Conservation (phyloP, 345 rosid genomes). For the Euphorbia pulcherrima region DNA sequence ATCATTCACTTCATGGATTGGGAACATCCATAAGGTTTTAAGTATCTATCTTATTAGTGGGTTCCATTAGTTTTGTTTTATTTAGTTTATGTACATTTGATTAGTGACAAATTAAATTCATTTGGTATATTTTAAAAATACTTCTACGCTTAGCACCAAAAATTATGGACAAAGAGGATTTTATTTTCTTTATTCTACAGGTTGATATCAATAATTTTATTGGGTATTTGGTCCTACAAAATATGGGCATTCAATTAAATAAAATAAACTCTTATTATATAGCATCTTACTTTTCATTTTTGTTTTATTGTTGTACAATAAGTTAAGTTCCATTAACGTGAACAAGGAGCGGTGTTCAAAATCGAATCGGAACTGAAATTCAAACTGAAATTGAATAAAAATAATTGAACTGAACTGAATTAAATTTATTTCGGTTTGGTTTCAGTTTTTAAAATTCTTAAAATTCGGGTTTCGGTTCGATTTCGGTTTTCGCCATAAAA, state of each 20-base stretch:
- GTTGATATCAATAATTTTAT: conserved; percentile 17
- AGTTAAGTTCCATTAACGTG: conserved; percentile 7
- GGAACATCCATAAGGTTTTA: conserved; percentile 43
- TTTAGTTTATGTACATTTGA: conserved; percentile 13
- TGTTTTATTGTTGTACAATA: neutral
- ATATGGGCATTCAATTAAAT: conserved; percentile 17
- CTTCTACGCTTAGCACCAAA: neutral
- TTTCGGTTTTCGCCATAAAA: no score
- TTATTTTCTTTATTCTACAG: neutral
- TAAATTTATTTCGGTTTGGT: no score
- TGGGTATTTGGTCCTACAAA: conserved; percentile 9
- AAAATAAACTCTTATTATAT: neutral
- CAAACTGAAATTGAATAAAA: no score
- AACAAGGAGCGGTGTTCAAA: no score
- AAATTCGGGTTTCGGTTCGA: no score
- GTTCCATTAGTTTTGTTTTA: conserved; percentile 17
- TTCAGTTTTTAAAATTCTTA: no score
- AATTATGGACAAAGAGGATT: conserved; percentile 26
- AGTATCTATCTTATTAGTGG: conserved; percentile 24
- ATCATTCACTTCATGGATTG: conserved; percentile 54
- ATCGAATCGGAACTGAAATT: no score
- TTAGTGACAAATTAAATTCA: conserved; percentile 12
- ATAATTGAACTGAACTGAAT: no score
- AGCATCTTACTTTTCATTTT: neutral
- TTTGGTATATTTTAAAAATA: neutral